Evolutionary conservation across 2,329 filamentous ascomycete species (phyloP), one percentile per base, ranked within the genome.

Genomic region (Simplicillium aogashimaense): DNA sequence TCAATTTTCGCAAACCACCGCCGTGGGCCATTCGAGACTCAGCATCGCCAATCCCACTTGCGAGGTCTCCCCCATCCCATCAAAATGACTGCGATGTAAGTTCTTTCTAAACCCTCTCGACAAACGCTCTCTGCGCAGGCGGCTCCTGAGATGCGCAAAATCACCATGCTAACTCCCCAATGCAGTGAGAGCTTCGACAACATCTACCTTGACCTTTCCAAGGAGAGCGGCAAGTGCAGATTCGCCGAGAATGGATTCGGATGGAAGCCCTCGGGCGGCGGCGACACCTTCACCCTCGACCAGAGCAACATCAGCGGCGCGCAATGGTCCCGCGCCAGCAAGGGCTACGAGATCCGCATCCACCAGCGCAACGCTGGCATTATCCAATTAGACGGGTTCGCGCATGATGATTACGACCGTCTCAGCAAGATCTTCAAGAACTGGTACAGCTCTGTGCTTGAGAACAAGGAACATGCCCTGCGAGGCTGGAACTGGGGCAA

Each of bases 401-500:
- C 86, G 49, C 83, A 89, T 59, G 89, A 95, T 74, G 90, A 98
- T 61, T 86, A 87, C 51, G 92, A 98, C 50, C 86, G 92, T 41
- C 69, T 95, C 12, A 76, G 71, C 65, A 95, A 95, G 61, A 78
- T 92, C 50, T 95, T 98, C 74, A 97, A 95, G 69, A 86, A 90
- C 56, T 97, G 90, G 86, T 98, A 97, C 66, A 92, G 87, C 65
- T 83, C 92, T 54, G 88, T 81, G 53, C 75, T 98, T 43, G 89
- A 97, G 60, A 86, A 78, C 60, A 87, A 86, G 62, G 92, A 98
- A 64, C 92, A 97, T 62, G 88, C 92, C 17, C 70, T 98, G 43
- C 81, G 92, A 51, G 92, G 92, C 42, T 98, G 92, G 92, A 98
- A 98, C 61, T 98, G 92, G 94, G 92, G 92, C 54, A 98, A 97